Conservation (phyloP, 164 flowering plant species). For the Berberis vulgaris region DNA sequence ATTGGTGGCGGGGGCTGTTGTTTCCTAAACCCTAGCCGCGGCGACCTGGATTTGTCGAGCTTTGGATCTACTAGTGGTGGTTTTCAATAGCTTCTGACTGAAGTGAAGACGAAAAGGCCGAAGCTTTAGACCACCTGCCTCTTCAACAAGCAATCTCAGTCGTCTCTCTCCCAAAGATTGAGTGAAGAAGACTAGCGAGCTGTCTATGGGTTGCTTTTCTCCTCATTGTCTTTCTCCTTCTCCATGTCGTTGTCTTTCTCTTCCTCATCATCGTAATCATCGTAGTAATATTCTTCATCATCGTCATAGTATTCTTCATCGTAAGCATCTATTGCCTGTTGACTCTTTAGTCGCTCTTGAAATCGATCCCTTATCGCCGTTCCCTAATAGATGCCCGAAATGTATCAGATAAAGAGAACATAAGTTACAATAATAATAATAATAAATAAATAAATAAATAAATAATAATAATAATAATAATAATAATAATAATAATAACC, state of each 20-base stretch:
- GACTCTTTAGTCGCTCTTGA: constrained; percentile 21
- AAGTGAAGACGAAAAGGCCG: too few species aligned
- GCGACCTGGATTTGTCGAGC: too few species aligned
- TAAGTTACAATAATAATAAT: background rate
- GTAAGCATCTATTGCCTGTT: constrained; percentile 13
- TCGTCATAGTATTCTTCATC: constrained; percentile 12
- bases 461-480: background rate
- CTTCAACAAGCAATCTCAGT: too few species aligned
- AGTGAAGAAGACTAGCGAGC: too few species aligned
- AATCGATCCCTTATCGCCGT: constrained; percentile 24
- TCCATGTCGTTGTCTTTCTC: constrained; percentile 1
- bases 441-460: too few species aligned
- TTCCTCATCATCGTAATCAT: constrained; percentile 18
- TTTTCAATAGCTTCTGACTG: too few species aligned
- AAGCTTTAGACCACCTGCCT: too few species aligned
- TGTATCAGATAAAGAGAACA: background rate
- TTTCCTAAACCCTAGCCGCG: too few species aligned
- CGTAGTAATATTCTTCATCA: constrained; percentile 15
- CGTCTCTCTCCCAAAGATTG: too few species aligned
- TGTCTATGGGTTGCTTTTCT: too few species aligned
- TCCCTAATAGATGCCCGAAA: constrained; percentile 10
- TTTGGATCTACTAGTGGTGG: too few species aligned
- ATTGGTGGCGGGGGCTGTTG: too few species aligned
- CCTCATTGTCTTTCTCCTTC: background rate
- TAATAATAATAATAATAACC: background rate